Conservation (phyloP, 495 filamentous ascomycete genomes). For the Aspergillus homomorphus region DNA sequence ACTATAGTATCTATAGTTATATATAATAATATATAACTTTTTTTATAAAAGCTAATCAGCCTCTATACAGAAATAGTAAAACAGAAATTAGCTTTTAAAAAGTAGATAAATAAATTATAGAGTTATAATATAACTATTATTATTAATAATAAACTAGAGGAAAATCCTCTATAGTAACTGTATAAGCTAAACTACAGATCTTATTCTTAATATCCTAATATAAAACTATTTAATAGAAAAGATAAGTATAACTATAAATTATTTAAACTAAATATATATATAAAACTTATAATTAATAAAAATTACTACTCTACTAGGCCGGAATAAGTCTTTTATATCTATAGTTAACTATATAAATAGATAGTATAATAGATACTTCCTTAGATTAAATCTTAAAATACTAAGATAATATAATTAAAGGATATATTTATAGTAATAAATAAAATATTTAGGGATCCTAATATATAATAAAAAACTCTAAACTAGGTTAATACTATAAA, state of each 20-base stretch:
- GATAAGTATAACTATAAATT: conserved; percentile 4
- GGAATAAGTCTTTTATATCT: not conserved
- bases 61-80: conserved; percentile 7
- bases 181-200: not conserved
- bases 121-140: no score
- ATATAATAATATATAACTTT: not conserved
- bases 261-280: conserved; percentile 4
- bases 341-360: conserved; percentile 4
- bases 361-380: not conserved
- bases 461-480: conserved; percentile 2
- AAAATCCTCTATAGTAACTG: no score
- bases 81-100: no score
- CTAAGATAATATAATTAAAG: not conserved
- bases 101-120: no score
- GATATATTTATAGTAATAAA: not conserved
- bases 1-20: not conserved
- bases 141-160: no score
- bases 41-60: not conserved
- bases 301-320: not conserved
- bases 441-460: not conserved
- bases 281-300: conserved; percentile 2
- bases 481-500: not conserved
- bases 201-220: not conserved
- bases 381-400: conserved; percentile 1
- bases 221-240: not conserved